A percentile compares a stretch with the other conserved stretches of the same genome.
These are phyloP conservation scores for Sphaerulina vaccinii DNA, from an alignment of 2,329 filamentous ascomycete species.

Conservation along the genomic window DNA sequence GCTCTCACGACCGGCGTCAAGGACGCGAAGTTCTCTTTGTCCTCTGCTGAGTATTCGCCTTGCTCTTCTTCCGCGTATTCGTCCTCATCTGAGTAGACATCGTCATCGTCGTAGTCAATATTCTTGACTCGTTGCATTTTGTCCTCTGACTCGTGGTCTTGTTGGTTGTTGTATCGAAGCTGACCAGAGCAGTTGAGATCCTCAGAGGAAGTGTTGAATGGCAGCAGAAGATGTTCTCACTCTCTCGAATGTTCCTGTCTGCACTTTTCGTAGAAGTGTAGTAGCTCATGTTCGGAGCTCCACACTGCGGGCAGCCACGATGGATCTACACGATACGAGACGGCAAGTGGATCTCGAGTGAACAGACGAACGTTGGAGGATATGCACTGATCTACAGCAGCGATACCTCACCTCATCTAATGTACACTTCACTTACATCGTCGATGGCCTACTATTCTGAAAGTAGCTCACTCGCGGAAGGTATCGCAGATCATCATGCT, in stretches of 20 bases:
- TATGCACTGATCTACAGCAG: constrained; percentile 3
- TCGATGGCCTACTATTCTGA: not conserved
- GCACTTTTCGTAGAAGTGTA: no score
- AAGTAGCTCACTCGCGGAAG: not conserved
- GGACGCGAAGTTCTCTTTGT: constrained; percentile 36
- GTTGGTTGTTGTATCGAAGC: constrained; percentile 2
- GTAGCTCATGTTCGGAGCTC: not conserved
- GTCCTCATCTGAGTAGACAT: constrained; percentile 54
- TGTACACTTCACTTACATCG: not conserved
- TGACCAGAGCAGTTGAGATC: not conserved
- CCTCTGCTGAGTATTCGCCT: constrained; percentile 42
- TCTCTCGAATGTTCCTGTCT: no score
- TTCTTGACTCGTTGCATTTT: constrained; percentile 48
- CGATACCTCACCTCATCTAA: constrained; percentile 4
- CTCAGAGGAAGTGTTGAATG: not conserved
- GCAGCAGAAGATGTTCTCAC: not conserved
- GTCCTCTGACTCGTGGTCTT: not conserved
- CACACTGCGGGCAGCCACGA: not conserved
- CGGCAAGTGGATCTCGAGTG: not conserved
- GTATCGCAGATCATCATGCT: not conserved
- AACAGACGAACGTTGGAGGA: not conserved
- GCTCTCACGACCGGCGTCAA: constrained; percentile 37
- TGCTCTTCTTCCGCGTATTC: constrained; percentile 43
- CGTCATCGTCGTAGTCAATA: constrained; percentile 51
- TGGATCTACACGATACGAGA: not conserved